These are phyloP conservation scores for Toxoplasma gondii DNA, from an alignment of 169 alveolate genomes.

Conservation along the genomic window DNA sequence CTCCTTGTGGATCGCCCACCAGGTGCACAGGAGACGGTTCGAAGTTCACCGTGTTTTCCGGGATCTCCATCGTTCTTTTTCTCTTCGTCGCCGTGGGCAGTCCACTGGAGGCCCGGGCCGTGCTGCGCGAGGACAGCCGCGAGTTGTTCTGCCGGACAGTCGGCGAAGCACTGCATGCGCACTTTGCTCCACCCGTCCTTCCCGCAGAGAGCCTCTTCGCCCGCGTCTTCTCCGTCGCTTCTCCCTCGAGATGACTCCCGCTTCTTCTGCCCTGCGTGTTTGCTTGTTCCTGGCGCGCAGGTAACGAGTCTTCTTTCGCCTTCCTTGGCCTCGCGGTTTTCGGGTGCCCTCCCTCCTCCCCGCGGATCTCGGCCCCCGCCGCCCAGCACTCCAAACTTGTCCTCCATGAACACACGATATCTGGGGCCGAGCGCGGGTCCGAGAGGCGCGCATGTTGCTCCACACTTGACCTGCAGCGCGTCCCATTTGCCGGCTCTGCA, in stretches of 20 bases:
- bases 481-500: constrained; percentile 74
- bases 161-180: constrained; percentile 32
- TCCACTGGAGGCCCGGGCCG: constrained; percentile 37
- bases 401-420: neutral
- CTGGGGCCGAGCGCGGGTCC: constrained; percentile 45
- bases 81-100: neutral
- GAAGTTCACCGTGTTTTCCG: constrained; percentile 9
- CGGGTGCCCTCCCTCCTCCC: neutral
- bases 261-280: neutral
- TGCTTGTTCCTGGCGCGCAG: constrained; percentile 20
- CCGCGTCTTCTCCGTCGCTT: neutral
- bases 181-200: constrained; percentile 6
- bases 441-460: constrained; percentile 73
- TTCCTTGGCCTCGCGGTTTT: constrained; percentile 59
- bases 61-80: neutral
- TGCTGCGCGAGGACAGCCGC: neutral
- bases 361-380: neutral
- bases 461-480: constrained; percentile 70
- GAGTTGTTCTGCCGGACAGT: constrained; percentile 24
- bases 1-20: neutral
- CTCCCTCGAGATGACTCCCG: neutral
- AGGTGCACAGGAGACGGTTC: neutral
- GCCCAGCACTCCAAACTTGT: neutral
- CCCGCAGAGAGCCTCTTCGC: constrained; percentile 8
- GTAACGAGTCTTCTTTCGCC: constrained; percentile 45